Conservation (phyloP, 805 yeast genomes). For the Cyberlindnera xishuangbannaensis region DNA sequence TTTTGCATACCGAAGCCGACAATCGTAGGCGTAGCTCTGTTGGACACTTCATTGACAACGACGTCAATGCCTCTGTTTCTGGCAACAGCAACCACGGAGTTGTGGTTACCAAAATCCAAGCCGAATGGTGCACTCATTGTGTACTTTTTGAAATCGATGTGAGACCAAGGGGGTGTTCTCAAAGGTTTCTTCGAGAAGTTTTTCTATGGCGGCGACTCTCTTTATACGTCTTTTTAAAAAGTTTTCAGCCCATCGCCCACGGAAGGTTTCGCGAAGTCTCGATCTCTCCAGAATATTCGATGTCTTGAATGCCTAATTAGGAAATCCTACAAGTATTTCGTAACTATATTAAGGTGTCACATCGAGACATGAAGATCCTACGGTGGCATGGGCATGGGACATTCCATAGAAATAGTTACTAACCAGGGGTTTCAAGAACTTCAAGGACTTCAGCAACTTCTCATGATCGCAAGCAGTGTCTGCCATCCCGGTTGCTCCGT, state of each 20-base stretch:
- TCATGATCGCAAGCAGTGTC: conserved; percentile 56
- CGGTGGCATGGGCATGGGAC: no score
- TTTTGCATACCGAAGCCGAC: conserved; percentile 88
- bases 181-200: no score
- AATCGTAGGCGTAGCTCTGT: conserved; percentile 89
- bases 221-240: conserved; percentile 1
- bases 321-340: conserved; percentile 1
- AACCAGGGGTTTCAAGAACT: background rate
- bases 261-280: no score
- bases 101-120: conserved; percentile 94
- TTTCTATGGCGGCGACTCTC: no score
- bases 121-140: conserved; percentile 91
- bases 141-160: background rate
- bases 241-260: conserved; percentile 5
- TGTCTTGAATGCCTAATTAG: conserved; percentile 5
- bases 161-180: background rate
- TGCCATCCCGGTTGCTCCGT: conserved; percentile 75
- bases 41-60: conserved; percentile 96
- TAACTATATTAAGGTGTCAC: no score
- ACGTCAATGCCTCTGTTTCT: conserved; percentile 98
- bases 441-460: conserved; percentile 15
- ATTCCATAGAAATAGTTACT: no score
- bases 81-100: conserved; percentile 93
- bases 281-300: conserved; percentile 11
- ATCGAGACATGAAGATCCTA: no score